These are phyloP conservation scores for Calonectria fujianensis DNA, from an alignment of 2,329 filamentous ascomycete species.

Conservation along the genomic window DNA sequence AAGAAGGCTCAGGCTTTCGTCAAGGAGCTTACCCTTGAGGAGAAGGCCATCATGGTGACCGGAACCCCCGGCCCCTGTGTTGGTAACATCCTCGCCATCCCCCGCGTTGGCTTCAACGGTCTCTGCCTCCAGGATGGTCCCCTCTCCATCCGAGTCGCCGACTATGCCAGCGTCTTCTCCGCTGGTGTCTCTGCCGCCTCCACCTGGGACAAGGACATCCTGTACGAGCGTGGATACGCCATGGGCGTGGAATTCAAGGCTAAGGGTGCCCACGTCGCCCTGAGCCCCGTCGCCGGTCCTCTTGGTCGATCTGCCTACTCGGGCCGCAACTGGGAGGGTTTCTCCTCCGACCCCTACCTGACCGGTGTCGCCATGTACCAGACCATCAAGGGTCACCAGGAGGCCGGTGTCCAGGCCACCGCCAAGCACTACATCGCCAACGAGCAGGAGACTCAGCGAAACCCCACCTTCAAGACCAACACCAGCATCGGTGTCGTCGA, in stretches of 20 bases:
- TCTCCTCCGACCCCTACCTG: slow-evolving; percentile 80
- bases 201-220: slow-evolving; percentile 82
- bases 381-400: slow-evolving; percentile 59
- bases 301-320: slow-evolving; percentile 65
- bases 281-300: slow-evolving; percentile 67
- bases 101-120: slow-evolving; percentile 64
- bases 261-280: slow-evolving; percentile 83
- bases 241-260: slow-evolving; percentile 77
- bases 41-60: slow-evolving; percentile 60
- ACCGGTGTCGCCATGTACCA: slow-evolving; percentile 71
- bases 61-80: slow-evolving; percentile 59
- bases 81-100: slow-evolving; percentile 61
- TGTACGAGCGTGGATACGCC: slow-evolving; percentile 75
- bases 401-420: slow-evolving; percentile 62
- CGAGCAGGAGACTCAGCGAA: slow-evolving; percentile 60
- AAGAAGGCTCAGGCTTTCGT: slow-evolving; percentile 61
- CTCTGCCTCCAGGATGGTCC: slow-evolving; percentile 65
- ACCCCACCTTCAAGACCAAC: slow-evolving; percentile 52
- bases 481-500: slow-evolving; percentile 52
- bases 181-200: slow-evolving; percentile 77
- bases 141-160: slow-evolving; percentile 56
- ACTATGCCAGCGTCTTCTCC: slow-evolving; percentile 67
- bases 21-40: slow-evolving; percentile 54
- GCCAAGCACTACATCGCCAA: slow-evolving; percentile 64
- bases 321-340: slow-evolving; percentile 80